Conservation (phyloP, 2,329 filamentous ascomycete genomes). For the Drechmeria coniospora region DNA sequence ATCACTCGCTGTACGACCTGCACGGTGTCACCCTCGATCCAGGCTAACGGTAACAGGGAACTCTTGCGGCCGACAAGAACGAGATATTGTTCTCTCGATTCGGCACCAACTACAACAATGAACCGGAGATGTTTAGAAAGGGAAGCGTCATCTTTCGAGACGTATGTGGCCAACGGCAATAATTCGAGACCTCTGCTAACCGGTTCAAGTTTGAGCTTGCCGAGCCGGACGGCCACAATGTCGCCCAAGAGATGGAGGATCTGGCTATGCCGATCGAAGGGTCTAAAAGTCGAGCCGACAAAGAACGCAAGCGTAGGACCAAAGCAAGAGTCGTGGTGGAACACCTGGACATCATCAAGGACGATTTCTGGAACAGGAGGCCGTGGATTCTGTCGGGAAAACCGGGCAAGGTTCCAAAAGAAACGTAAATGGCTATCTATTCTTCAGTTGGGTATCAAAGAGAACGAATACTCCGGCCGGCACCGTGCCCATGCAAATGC, state of each 20-base stretch:
- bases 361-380: constrained; percentile 80
- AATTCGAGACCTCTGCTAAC: constrained; percentile 8
- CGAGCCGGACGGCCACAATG: constrained; percentile 35
- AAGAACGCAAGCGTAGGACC: constrained; percentile 61
- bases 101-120: constrained; percentile 94
- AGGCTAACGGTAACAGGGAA: constrained; percentile 42
- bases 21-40: not conserved
- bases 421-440: constrained; percentile 22
- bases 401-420: constrained; percentile 54
- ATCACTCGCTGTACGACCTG: constrained; percentile 47
- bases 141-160: constrained; percentile 82
- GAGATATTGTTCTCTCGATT: constrained; percentile 86
- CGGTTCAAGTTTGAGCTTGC: constrained; percentile 50
- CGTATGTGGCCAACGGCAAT: constrained; percentile 26
- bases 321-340: constrained; percentile 72
- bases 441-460: constrained; percentile 11
- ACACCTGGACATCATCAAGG: constrained; percentile 87
- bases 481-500: constrained; percentile 10
- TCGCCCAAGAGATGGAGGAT: constrained; percentile 29
- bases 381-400: constrained; percentile 72
- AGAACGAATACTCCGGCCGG: constrained; percentile 8
- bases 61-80: constrained; percentile 77
- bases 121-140: constrained; percentile 82
- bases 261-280: constrained; percentile 37
- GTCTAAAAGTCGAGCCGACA: constrained; percentile 71